Evolutionary conservation across 2,329 filamentous ascomycete genomes (phyloP), one percentile per base, ranked within the genome.

Genomic region (Clonostachys sp.): DNA sequence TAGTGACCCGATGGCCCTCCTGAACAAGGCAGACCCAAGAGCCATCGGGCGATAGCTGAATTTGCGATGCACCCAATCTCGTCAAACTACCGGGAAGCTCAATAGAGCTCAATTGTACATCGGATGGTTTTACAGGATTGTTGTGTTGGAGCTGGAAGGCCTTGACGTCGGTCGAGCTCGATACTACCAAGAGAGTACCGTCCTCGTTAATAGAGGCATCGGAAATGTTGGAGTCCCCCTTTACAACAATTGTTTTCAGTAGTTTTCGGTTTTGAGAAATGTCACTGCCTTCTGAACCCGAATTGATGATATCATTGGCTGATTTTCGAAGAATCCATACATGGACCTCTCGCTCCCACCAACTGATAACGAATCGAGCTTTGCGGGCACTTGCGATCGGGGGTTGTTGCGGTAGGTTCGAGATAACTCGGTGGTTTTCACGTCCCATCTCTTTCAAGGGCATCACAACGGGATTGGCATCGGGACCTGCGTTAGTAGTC

Each of bases 311-410:
- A 39, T 77, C 69, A 33, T 66, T 66, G 14, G 77, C 65, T 5
- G 75, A 66, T 50, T 67, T 68, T 43, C 61, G 69, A 14, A 83
- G 59, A 38, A 73, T 80, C 91, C 91, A 99, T 51, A 99, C 80
- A 55, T 87, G 84, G 44, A 97, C 75, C 62, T 95, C 88, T 48
- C 87, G 80, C 54, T 92, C 89, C 90, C 91, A 97, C 88, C 91
- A 97, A 63, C 89, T 89, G 59, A 94, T 81, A 24, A 99, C 71
- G 18, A 96, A 72, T 44, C 94, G 81, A 41, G 84, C 84, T 40
- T 79, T 79, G 2, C 84, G 74, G 5, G 91, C 87, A 54, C 89
- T 91, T 35, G 81, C 73, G 8, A 96, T 65, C 4, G 87, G 84
- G 2, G 88, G 79, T 45, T 80, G 75, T 60, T 96, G 91, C 3